Base-by-base conservation (phyloP, 192 early-diverging fungal genomes). In the Umbelopsis sp. region DNA sequence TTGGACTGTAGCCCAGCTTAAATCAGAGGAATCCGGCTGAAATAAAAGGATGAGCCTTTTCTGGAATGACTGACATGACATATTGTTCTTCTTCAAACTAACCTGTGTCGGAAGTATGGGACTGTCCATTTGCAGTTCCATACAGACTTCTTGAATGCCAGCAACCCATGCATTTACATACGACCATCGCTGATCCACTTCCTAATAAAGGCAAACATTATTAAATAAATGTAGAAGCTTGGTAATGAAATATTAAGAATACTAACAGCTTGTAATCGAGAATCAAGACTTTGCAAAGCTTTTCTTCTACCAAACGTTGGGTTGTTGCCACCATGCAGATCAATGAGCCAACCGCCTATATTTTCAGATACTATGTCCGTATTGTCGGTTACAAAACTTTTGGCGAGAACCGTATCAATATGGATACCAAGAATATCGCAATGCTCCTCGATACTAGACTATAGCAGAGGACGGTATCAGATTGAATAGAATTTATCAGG, bases 1-100 rank as follows among this genome's bases (percentile, higher is more conserved):
- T 65, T 80, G 71, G 11, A 80, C 62, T 9, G 71, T 76, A 11
- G 68, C 79, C 79, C 79, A 72, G 43, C 54, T 69, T 25, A 80
- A 49, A 51, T 76, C 59, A 44, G 56, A 62, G 25, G 29, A 26
- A 34, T 62, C 31, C 11, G 31, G 16, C 56, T 62, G 31, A 20
- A 20, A 17, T 16, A 12, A 47, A 47, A 43, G 70, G 21, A 29
- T 36, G 43, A 56, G n/a, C n/a, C 65, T 66, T 45, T 71, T 36
- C 32, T 32, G 26, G 34, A 26, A 22, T 21, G 41, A 24, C 17
- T 16, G 26, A 17, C 34, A 10, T 41, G 67, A 21, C 51, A 36
- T 32, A 32, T 16, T 31, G 56, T 38, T 22, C 16, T 32, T 49
- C n/a, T 22, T 50, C 43, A 41, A 41, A 41, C 38, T 41, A 22